Evolutionary conservation across 2,329 filamentous ascomycete genomes (phyloP), one percentile per base, ranked within the genome.

Genomic region (Cadophora sp.): DNA sequence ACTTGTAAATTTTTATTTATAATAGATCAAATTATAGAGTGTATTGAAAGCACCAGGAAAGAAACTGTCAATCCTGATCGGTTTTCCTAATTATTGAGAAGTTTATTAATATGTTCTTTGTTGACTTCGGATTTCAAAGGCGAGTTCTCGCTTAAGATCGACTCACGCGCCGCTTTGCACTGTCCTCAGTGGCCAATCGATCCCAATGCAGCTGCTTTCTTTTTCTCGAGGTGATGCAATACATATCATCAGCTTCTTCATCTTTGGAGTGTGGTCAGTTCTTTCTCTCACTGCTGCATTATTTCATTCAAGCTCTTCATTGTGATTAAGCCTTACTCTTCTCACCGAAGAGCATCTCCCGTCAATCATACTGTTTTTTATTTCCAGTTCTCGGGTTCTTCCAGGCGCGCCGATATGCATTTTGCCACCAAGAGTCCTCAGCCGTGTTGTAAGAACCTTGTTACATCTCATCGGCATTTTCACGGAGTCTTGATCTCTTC

Each of bases 41-140:
- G n/a, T n/a, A n/a, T n/a, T n/a, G n/a, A 19, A 43, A 16, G 14
- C 40, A 43, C 2, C 6, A 4, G 14, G 19, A 43, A 16, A 3
- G 2, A 40, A 14, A 43, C 34, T 37, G 2, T 16, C 19, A 3
- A 4, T 16, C 40, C 6, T 19, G 40, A 43, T 19, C 14, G 6
- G 5, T 14, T 3, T 16, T 43, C 40, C 19, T 16, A 6, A 37
- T 9, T 9, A 12, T 12, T 37, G 34, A 37, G 7, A 37, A 11
- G 34, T 37, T 34, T 11, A 34, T 34, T 34, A 34, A 34, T 34
- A n/a, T 34, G 31, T 34, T 43, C 19, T 48, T 27, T 51, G 61
- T 53, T 53, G 22, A 48, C 60, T 59, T 69, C 53, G 24, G 48
- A 50, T 34, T 50, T 31, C 1, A 11, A 8, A 62, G 46, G 59